Evolutionary conservation across 768 basidiomycete species (phyloP).

Genomic region (Chalciporus pseudorubinellus): DNA sequence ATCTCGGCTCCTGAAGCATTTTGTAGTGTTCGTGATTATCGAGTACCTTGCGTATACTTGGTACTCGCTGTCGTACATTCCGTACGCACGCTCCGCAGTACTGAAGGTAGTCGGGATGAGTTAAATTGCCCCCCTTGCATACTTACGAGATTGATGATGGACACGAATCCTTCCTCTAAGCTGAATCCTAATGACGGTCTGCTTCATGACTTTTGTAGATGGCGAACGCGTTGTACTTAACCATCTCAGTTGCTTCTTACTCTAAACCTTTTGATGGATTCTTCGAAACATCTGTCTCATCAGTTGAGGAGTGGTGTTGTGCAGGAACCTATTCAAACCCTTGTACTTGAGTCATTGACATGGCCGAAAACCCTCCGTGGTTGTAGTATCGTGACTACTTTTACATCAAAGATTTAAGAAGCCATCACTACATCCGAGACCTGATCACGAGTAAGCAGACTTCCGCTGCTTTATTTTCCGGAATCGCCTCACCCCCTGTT

Average conservation of each 20-base stretch:
- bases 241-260: not conserved
- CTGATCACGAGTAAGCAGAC: not conserved
- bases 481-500: constrained; percentile 80
- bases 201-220: constrained; percentile 10
- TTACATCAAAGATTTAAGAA: too few species aligned
- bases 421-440: not conserved
- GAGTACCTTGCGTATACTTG: constrained; percentile 91
- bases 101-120: constrained; percentile 57
- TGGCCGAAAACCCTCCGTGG: not conserved
- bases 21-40: constrained; percentile 81
- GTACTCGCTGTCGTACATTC: constrained; percentile 88
- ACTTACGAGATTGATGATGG: constrained; percentile 13
- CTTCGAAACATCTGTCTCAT: not conserved
- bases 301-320: not conserved
- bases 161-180: not conserved
- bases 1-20: not conserved
- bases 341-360: not conserved
- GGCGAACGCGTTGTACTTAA: not conserved
- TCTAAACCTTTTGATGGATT: not conserved
- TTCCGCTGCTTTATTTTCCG: too few species aligned
- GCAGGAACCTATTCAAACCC: not conserved
- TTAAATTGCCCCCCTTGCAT: constrained; percentile 2
- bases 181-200: constrained; percentile 1
- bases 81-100: constrained; percentile 79
- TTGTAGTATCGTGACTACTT: not conserved